These are phyloP conservation scores for Fraxinus ornus DNA, from an alignment of 305 asterid species.

Conservation along the genomic window DNA sequence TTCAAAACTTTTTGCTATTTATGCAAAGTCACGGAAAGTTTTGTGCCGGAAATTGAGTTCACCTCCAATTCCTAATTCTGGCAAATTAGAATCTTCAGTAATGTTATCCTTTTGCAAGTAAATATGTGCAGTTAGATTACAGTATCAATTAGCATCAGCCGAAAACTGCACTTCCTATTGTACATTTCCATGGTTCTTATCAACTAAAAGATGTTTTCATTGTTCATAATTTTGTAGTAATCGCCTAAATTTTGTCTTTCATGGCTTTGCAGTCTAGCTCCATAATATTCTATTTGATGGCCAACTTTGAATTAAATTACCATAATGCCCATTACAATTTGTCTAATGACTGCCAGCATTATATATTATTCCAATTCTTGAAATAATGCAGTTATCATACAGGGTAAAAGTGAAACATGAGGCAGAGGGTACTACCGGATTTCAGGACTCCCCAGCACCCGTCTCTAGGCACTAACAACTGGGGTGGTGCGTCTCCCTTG, in stretches of 20 bases:
- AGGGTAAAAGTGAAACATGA: constrained; percentile 19
- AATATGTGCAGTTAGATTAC: background rate
- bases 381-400: background rate
- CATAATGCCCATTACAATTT: background rate
- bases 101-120: background rate
- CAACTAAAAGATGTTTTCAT: constrained; percentile 10
- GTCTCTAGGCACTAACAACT: constrained; percentile 55
- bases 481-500: constrained; percentile 87
- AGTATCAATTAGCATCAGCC: background rate
- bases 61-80: background rate
- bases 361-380: background rate
- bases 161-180: constrained; percentile 10
- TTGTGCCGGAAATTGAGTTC: background rate
- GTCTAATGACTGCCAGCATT: background rate
- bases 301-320: background rate
- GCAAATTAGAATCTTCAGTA: background rate
- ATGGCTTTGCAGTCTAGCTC: background rate
- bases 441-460: constrained; percentile 85
- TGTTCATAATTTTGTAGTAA: constrained; percentile 35
- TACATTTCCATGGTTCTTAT: background rate
- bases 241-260: constrained; percentile 26
- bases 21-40: background rate
- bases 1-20: background rate
- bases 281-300: background rate
- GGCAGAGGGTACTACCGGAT: constrained; percentile 37